Conservation (phyloP, 139 green algal species). For the Picochlorum sp. region DNA sequence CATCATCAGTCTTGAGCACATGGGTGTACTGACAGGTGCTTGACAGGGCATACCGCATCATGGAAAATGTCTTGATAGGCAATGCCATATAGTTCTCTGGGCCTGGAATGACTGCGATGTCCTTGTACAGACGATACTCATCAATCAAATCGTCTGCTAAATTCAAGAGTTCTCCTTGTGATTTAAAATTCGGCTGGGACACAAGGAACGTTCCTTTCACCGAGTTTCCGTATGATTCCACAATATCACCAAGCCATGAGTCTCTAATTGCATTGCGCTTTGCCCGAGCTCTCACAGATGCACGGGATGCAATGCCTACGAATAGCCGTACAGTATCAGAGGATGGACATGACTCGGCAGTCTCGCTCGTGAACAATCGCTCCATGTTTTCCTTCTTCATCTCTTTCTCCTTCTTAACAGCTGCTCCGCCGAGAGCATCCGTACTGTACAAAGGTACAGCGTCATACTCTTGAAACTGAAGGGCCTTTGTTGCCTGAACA, state of each 20-base stretch:
- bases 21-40: constrained; percentile 40
- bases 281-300: constrained; percentile 15
- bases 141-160: constrained; percentile 26
- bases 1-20: constrained; percentile 56
- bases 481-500: background rate
- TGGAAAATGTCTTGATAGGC: constrained; percentile 46
- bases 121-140: constrained; percentile 11
- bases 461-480: background rate
- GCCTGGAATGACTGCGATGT: constrained; percentile 25
- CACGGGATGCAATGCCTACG: constrained; percentile 21
- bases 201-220: constrained; percentile 28
- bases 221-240: constrained; percentile 1
- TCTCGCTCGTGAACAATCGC: background rate
- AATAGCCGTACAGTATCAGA: constrained; percentile 17
- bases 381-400: background rate
- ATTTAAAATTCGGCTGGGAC: constrained; percentile 20
- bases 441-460: background rate
- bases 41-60: constrained; percentile 35
- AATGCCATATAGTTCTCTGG: constrained; percentile 39
- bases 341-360: constrained; percentile 10
- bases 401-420: background rate
- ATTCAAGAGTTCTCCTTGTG: constrained; percentile 4
- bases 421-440: background rate
- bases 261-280: constrained; percentile 21
- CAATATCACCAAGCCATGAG: constrained; percentile 16